Base-by-base conservation (phyloP, 1,139 yeast species). In the Nakaseomyces kungkrabaensis region DNA sequence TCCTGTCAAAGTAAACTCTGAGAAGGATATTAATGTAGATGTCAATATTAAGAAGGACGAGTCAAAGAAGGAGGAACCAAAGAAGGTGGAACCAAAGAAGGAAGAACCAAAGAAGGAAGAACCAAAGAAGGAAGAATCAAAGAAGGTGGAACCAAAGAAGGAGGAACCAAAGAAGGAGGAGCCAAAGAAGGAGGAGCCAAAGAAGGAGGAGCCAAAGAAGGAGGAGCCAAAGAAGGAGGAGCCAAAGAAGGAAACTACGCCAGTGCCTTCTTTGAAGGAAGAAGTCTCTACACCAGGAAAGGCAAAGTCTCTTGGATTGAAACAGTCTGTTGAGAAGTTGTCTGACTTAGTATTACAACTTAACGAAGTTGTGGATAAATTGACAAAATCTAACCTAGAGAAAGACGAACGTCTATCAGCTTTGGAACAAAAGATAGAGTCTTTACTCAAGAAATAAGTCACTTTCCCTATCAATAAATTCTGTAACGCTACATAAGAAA, bases 281-380 rank as follows among this genome's bases (percentile, higher is more conserved):
- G 52, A 52, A 45, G 38, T 55, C 1, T 40, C 60, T 11, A 40
- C 59, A 5, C 44, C 66, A 5, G 44, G 65, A 24, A 43, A 61
- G 5, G 11, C 38, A 41, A 70, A 72, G 51, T 69, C 74, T 31
- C 73, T 82, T 36, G 84, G 88, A 1, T 71, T 85, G 55, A 82
- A 82, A 58, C 83, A 79, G 6, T 79, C 87, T 1, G 81, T 85
- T 33, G 90, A 83, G 55, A 81, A 76, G 55, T 72, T 85, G 51
- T 78, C 84, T 4, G 53, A 68, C 1, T 67, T 85, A 34, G 87
- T 82, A 9, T 70, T 70, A 10, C 71, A 73, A 43, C 71, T 85
- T 49, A 87, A 84, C 61, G 52, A 69, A 0, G 79, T 81, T 49
- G 76, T 84, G 33, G 61, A 71, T 9, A 73, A 70, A 50, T 71